phyloP scores from a whole-genome alignment of 768 basidiomycete genomes.

The Amanita polypyramis region DNA sequence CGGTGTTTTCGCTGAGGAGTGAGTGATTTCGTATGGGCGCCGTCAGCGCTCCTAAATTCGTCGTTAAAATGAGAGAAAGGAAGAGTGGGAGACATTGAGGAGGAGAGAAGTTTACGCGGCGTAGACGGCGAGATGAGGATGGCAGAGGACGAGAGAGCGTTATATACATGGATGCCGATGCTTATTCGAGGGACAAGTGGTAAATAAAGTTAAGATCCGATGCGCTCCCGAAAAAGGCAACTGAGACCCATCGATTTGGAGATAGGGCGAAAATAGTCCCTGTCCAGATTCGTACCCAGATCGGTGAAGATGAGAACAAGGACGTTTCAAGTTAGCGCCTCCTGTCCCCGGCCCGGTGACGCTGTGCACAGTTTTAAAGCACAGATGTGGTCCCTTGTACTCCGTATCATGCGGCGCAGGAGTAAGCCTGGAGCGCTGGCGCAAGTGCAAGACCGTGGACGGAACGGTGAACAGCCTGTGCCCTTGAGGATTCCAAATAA shows the following conservation, averaged over 20 bases:
- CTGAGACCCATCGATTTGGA: constrained; percentile 37
- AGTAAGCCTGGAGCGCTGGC: background rate
- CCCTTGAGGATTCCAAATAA: constrained; percentile 4
- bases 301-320: constrained; percentile 8
- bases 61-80: constrained; percentile 16
- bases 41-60: constrained; percentile 18
- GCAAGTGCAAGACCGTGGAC: background rate
- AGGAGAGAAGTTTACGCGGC: constrained; percentile 11
- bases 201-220: constrained; percentile 38
- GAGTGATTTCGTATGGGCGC: constrained; percentile 25
- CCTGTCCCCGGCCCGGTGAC: background rate
- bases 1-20: constrained; percentile 77
- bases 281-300: constrained; percentile 10
- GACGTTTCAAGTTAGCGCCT: constrained; percentile 10
- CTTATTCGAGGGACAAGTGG: constrained; percentile 16
- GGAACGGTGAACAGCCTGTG: background rate
- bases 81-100: constrained; percentile 18
- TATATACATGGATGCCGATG: constrained; percentile 16
- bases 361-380: background rate
- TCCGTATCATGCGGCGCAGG: background rate
- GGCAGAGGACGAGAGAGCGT: constrained; percentile 7
- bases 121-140: constrained; percentile 5
- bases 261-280: constrained; percentile 19
- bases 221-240: constrained; percentile 38
- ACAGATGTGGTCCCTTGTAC: background rate